These are phyloP conservation scores for Malassezia dermatis DNA, from an alignment of 1,284 basidiomycete genomes.

Conservation along the genomic window DNA sequence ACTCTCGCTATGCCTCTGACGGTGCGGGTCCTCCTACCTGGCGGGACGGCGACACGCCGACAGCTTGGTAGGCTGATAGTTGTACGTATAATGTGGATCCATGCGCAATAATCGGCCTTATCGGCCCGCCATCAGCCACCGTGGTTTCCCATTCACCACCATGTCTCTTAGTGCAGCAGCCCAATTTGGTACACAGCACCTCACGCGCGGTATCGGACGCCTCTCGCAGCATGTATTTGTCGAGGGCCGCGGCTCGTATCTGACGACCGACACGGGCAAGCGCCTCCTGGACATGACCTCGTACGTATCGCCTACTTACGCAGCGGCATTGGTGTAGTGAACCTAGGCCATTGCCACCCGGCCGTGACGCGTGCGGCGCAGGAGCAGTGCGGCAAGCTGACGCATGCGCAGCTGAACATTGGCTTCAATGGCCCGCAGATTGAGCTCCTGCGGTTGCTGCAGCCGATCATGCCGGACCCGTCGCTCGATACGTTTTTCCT, in stretches of 20 bases:
- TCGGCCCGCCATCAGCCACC: not conserved
- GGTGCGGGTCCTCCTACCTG: not conserved
- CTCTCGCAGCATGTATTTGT: slow-evolving; percentile 36
- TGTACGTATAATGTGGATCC: not conserved
- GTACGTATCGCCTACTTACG: slow-evolving; percentile 2
- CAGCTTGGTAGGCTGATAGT: not conserved
- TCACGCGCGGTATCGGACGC: slow-evolving; percentile 40
- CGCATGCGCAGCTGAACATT: slow-evolving; percentile 46
- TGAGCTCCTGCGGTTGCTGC: slow-evolving; percentile 29
- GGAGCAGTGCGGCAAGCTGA: slow-evolving; percentile 39
- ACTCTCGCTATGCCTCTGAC: not conserved
- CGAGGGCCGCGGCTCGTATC: slow-evolving; percentile 30
- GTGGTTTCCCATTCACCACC: not conserved
- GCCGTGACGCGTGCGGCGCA: slow-evolving; percentile 37
- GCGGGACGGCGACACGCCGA: not conserved
- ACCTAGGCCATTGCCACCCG: slow-evolving; percentile 45
- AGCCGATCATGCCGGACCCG: slow-evolving; percentile 61
- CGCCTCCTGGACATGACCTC: slow-evolving; percentile 43
- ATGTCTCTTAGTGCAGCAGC: not conserved
- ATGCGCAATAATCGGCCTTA: not conserved
- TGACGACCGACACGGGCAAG: slow-evolving; percentile 33
- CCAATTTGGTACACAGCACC: slow-evolving; percentile 31
- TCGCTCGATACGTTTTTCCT: slow-evolving; percentile 70
- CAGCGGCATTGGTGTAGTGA: slow-evolving; percentile 42
- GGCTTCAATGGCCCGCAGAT: slow-evolving; percentile 32